A percentile compares a stretch with the other conserved stretches of the same genome.
Conservation (phyloP, 2,329 filamentous ascomycete genomes). For the Dactylellina cionopaga region DNA sequence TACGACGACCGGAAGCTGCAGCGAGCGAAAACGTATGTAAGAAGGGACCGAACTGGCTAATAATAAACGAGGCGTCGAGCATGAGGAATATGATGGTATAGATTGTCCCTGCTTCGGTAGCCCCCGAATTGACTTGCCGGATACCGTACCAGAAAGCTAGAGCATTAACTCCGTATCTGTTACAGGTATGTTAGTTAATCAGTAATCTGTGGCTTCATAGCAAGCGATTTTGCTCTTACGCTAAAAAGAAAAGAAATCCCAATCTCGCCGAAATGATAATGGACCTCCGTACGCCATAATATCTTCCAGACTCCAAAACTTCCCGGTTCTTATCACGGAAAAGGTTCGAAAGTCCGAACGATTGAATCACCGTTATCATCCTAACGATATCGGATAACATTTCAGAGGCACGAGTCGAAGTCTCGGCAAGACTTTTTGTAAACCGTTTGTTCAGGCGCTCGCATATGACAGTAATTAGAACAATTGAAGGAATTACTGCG, state of each 20-base stretch:
- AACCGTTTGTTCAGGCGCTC: slow-evolving; percentile 63
- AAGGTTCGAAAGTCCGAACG: slow-evolving; percentile 60
- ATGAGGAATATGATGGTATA: slow-evolving; percentile 74
- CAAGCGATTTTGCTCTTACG: slow-evolving; percentile 57
- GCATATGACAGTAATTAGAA: slow-evolving; percentile 62
- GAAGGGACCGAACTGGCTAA: slow-evolving; percentile 72
- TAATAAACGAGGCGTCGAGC: slow-evolving; percentile 71
- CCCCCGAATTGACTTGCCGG: slow-evolving; percentile 63
- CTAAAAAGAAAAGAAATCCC: slow-evolving; percentile 73
- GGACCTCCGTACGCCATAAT: slow-evolving; percentile 66
- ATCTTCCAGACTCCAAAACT: slow-evolving; percentile 28
- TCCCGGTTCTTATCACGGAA: slow-evolving; percentile 41
- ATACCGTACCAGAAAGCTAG: slow-evolving; percentile 76
- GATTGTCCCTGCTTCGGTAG: slow-evolving; percentile 64
- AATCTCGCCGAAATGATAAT: slow-evolving; percentile 68
- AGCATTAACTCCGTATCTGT: slow-evolving; percentile 70
- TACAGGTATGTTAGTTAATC: neutral
- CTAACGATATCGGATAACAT: slow-evolving; percentile 64
- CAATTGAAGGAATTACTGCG: slow-evolving; percentile 65
- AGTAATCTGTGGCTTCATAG: neutral
- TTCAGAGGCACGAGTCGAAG: slow-evolving; percentile 62
- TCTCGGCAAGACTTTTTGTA: slow-evolving; percentile 60
- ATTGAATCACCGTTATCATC: slow-evolving; percentile 64
- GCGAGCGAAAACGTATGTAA: slow-evolving; percentile 68
- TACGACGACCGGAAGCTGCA: slow-evolving; percentile 63